Evolutionary conservation across 495 filamentous ascomycete genomes (phyloP).

Genomic region (Penicillium psychrofluorescens): DNA sequence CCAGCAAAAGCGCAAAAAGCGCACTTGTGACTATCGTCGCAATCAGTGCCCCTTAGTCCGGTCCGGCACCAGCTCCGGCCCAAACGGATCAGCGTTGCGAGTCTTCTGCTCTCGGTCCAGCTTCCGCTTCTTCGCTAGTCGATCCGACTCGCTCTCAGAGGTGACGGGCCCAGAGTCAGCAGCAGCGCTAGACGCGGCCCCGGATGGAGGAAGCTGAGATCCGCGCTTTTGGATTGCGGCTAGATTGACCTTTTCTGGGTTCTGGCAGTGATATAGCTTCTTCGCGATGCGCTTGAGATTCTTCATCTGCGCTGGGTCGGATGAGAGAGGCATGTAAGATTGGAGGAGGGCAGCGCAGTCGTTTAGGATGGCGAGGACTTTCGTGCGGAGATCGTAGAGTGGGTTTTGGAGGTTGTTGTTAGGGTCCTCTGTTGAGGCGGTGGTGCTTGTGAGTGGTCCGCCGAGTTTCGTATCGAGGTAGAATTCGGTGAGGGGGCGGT

Average conservation of each 20-base stretch:
- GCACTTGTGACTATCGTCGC: neutral
- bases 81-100: slow-evolving; percentile 28
- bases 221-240: slow-evolving; percentile 38
- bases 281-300: slow-evolving; percentile 54
- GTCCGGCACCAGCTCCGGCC: slow-evolving; percentile 31
- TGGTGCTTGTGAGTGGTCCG: slow-evolving; percentile 11
- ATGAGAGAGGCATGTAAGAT: slow-evolving; percentile 32
- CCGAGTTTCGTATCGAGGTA: slow-evolving; percentile 69
- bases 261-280: slow-evolving; percentile 73
- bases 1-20: neutral
- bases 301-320: slow-evolving; percentile 40
- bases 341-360: slow-evolving; percentile 31
- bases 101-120: slow-evolving; percentile 22
- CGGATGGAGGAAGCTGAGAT: slow-evolving; percentile 11
- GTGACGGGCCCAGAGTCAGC: slow-evolving; percentile 15
- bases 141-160: slow-evolving; percentile 37
- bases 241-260: slow-evolving; percentile 52
- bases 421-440: neutral
- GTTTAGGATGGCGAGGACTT: slow-evolving; percentile 33
- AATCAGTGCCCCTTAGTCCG: slow-evolving; percentile 23
- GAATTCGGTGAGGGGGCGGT: slow-evolving; percentile 61
- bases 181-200: slow-evolving; percentile 5
- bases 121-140: slow-evolving; percentile 38
- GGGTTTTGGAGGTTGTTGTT: slow-evolving; percentile 14
- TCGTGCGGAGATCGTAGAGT: slow-evolving; percentile 28